Evolutionary conservation across 2,329 filamentous ascomycete species (phyloP).

Genomic region (Penicillium psychrosexuale): DNA sequence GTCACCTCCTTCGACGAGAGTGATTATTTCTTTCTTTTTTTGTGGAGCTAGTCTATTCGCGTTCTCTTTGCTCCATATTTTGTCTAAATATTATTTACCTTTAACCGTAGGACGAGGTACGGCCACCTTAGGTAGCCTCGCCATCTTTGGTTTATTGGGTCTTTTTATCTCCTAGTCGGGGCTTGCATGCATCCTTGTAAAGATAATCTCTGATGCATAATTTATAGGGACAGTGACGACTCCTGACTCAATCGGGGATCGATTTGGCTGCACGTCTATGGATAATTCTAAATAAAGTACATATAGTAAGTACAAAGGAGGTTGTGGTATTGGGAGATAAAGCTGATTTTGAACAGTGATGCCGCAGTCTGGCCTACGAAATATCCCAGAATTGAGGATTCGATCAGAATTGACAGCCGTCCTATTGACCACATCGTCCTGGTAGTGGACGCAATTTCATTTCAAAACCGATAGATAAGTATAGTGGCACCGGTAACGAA

Average conservation of each 20-base stretch:
- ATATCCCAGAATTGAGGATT: not conserved
- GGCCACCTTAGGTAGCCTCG: not conserved
- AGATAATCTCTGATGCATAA: not conserved
- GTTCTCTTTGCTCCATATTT: not conserved
- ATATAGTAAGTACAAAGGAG: not conserved
- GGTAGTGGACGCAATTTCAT: constrained; percentile 49
- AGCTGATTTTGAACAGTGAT: not conserved
- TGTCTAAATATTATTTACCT: not conserved
- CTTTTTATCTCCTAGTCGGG: not conserved
- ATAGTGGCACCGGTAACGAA: constrained; percentile 36
- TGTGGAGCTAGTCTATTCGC: not conserved
- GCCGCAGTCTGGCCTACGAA: not conserved
- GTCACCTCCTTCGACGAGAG: too few species aligned
- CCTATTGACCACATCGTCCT: constrained; percentile 52
- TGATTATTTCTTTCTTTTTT: not conserved
- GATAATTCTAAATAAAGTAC: not conserved
- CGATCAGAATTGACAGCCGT: constrained; percentile 13
- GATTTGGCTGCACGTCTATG: not conserved
- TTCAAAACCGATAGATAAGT: constrained; percentile 43
- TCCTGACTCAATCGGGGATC: not conserved
- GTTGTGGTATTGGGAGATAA: not conserved
- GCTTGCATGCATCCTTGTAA: not conserved
- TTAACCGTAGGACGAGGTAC: not conserved
- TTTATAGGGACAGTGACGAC: not conserved
- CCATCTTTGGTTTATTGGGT: not conserved